Base-by-base conservation (phyloP, 2,329 filamentous ascomycete species). In the Bisporella sp. region DNA sequence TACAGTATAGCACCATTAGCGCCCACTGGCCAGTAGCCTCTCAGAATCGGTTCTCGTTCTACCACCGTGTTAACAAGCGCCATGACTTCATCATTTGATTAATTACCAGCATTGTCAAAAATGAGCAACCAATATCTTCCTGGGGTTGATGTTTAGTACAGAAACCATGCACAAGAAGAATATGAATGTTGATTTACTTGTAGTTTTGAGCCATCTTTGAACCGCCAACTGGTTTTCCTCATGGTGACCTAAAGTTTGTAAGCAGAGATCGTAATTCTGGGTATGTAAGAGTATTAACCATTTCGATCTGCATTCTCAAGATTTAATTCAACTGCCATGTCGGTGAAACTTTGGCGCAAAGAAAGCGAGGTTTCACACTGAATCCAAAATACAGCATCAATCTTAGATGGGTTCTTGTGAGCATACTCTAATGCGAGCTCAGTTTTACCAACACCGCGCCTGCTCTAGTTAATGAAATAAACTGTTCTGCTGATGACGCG, bases 341-440 rank as follows among this genome's bases (percentile, higher is more conserved):
- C 54, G 9, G 59, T 59, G 45, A 63, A 64, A 39, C 61, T 64
- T 44, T 63, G 61, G 30, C 57, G 51, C 6, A 64, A 43, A 6
- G 57, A 51, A 9, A 55, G 47, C 8, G 51, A 54, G 6, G 54
- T 64, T 48, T 64, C 61, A 11, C 55, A 57, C 41, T 59, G 46
- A 28, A 63, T 50, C 61, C 61, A 63, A 42, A 62, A 62, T 43
- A 62, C 57, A n/a, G 60, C 61, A 33, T 63, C 55, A 41, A 56
- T 62, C 5, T 44, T 39, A 33, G 51, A 41, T 1, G 51, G 46
- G 40, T 59, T 59, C 12, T 37, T 55, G 42, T 57, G 32, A 7
- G 58, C 59, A 51, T 54, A 61, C 48, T 60, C 37, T 9, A 58
- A 39, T 1, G 59, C 60, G 43, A 61, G 51, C 31, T 59, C 46